Base-by-base conservation (phyloP, 805 yeast species). In the Ogataea allantospora region DNA sequence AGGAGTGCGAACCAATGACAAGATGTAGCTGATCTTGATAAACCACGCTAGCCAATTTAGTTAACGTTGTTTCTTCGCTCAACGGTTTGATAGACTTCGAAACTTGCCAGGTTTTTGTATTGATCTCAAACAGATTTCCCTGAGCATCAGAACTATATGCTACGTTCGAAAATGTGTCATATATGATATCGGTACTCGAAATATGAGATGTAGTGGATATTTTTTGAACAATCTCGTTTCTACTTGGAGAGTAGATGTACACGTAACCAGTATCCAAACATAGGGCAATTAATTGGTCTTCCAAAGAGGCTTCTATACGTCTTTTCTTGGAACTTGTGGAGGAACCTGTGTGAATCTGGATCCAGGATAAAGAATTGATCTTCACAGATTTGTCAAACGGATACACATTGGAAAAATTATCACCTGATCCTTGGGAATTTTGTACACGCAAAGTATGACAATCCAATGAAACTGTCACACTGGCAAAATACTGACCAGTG, bases 371-470 rank as follows among this genome's bases (percentile, higher is more conserved):
- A 22, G 65, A 63, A n/a, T 75, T 68, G 24, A 76, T 65, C 48
- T 67, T 65, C 25, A 67, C 59, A 20, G 74, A 71, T 54, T 75
- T 75, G 27, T 73, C 81, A 17, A 82, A 63, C 10, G 69, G 66
- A 50, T 74, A 73, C 14, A 76, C 77, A 24, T 45, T 48, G 5
- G 66, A 56, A 13, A 48, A 34, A 8, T 42, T 21, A 16, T 64
- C 69, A 8, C 76, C 67, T 9, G 69, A 53, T 25, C 60, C 58
- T 6, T 30, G 28, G 4, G 69, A 53, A 13, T 83, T 70, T 53
- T 79, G 81, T 2, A 83, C 84, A 40, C 80, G 69, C 25, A 87
- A 63, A 47, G 78, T 77, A 53, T 83, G 91, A 5, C 79, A 68
- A 57, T 85, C 91, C 42, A 87, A 70, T 2, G 87, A 82, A 23